Conservation (phyloP, 306 rosid genomes). For the Sechiopsis laciniata region DNA sequence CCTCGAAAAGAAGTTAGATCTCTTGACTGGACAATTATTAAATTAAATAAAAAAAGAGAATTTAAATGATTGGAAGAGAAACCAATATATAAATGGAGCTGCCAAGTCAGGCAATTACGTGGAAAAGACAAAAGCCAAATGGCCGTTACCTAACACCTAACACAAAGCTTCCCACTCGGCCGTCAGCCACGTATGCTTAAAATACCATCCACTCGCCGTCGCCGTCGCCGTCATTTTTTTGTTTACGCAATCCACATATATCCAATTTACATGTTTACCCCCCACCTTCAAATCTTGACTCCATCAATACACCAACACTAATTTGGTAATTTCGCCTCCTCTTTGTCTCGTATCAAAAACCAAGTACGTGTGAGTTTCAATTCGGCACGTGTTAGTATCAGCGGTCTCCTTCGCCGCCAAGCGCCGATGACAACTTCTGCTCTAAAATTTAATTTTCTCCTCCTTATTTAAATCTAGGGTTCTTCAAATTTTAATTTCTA, state of each 20-base stretch:
- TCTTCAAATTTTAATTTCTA: not conserved
- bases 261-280: not conserved
- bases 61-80: not conserved
- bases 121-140: not conserved
- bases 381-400: slow-evolving; percentile 11
- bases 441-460: not conserved
- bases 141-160: slow-evolving; percentile 14
- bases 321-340: not conserved
- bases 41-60: not conserved
- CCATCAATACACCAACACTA: not conserved
- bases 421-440: slow-evolving; percentile 3
- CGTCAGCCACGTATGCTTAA: slow-evolving; percentile 8
- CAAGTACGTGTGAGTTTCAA: slow-evolving; percentile 9
- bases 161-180: not conserved
- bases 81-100: not conserved
- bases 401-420: slow-evolving; percentile 21
- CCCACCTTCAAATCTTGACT: no score
- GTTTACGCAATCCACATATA: slow-evolving; percentile 19
- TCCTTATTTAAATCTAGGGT: slow-evolving; percentile 9
- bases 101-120: not conserved
- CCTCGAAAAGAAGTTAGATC: no score
- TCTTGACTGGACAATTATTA: no score
- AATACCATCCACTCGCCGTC: slow-evolving; percentile 8
- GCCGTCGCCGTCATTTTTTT: slow-evolving; percentile 16
- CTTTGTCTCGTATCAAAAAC: not conserved